Percentiles rank a stretch among this genome's conserved stretches.
phyloP scores from a whole-genome alignment of 73 alveolate genomes.

The Paramecium sonneborni region DNA sequence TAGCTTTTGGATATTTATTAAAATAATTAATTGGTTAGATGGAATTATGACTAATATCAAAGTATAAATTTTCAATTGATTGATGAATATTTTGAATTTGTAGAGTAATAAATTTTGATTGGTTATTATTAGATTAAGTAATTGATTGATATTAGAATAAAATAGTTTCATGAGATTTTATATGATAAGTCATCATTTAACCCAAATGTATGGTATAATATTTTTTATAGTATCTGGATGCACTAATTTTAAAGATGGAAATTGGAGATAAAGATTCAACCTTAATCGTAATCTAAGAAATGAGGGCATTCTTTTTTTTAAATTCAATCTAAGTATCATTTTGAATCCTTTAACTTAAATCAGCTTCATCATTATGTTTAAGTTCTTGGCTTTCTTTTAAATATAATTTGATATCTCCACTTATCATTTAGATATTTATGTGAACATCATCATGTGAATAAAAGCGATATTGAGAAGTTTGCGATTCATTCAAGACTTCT shows the following conservation, averaged over 20 bases:
- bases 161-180: neutral
- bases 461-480: neutral
- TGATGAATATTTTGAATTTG: neutral
- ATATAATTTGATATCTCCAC: conserved; percentile 4
- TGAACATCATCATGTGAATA: neutral
- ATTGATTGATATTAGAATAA: neutral
- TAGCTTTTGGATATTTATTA: neutral
- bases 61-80: neutral
- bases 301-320: neutral
- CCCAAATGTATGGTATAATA: neutral
- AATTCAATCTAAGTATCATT: neutral
- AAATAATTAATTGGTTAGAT: neutral
- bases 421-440: neutral
- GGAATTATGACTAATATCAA: neutral
- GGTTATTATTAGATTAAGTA: neutral
- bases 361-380: conserved; percentile 21
- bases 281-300: neutral
- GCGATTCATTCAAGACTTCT: neutral
- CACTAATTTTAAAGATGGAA: neutral
- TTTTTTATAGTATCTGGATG: neutral
- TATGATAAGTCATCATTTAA: neutral
- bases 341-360: neutral
- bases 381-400: neutral
- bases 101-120: neutral
- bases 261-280: neutral